A percentile compares a stretch with the other conserved stretches of the same genome.
phyloP scores from a whole-genome alignment of 2,329 filamentous ascomycete genomes.

The Pseudogymnoascus sp. region DNA sequence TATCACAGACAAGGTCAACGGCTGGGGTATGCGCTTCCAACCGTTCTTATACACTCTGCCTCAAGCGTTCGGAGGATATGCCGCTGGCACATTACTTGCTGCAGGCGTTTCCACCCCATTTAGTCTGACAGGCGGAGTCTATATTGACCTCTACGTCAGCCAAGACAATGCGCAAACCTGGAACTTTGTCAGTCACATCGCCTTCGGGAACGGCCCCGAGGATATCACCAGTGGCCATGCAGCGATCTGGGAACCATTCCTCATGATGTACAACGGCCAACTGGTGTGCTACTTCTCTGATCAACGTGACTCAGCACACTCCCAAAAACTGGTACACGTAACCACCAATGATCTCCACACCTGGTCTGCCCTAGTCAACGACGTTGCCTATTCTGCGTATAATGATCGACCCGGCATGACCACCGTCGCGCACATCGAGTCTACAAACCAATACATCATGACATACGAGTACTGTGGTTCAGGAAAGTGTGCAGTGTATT shows the following conservation, averaged over 20 bases:
- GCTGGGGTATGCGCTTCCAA: constrained; percentile 56
- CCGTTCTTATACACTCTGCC: constrained; percentile 56
- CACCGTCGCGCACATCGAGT: constrained; percentile 43
- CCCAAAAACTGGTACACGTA: constrained; percentile 59
- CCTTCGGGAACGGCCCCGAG: constrained; percentile 48
- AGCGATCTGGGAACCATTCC: constrained; percentile 60
- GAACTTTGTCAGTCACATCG: constrained; percentile 56
- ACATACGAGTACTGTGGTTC: constrained; percentile 40
- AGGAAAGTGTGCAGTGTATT: constrained; percentile 1
- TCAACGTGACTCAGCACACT: constrained; percentile 53
- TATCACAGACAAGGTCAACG: constrained; percentile 52
- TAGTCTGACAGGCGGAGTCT: constrained; percentile 45
- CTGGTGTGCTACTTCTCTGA: constrained; percentile 62
- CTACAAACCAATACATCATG: constrained; percentile 47
- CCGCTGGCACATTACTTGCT: constrained; percentile 51
- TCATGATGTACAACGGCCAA: constrained; percentile 46
- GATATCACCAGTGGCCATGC: constrained; percentile 55
- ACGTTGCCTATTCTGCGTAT: constrained; percentile 51
- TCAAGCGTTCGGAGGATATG: constrained; percentile 44
- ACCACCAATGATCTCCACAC: constrained; percentile 45
- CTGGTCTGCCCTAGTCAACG: constrained; percentile 49
- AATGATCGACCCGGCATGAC: constrained; percentile 58
- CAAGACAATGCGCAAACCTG: constrained; percentile 48
- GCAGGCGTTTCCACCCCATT: constrained; percentile 32
- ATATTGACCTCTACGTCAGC: constrained; percentile 59